Base-by-base conservation (phyloP, 371 early-diverging fungal species). In the Syncephalastrum contaminatum region DNA sequence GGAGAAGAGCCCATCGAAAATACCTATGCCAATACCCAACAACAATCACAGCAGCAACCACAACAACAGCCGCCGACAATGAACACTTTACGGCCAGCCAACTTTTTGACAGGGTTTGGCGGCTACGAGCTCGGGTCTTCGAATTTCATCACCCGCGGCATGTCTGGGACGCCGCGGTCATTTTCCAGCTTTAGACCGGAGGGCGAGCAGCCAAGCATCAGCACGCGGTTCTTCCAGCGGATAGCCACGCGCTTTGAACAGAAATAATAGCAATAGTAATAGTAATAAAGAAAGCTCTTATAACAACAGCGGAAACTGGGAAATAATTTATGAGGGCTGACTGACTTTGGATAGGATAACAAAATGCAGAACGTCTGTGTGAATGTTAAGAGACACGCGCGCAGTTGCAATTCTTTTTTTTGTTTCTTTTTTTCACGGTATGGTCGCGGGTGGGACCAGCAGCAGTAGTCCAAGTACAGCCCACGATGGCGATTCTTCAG, bases 211-310 rank as follows among this genome's bases (percentile, higher is more conserved):
- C 74, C 78, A 0, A 77, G 78, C 56, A 74, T 77, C 50, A 70
- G 70, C 8, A 77, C 78, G 16, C 60, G 72, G 18, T 74, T 77
- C 53, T 77, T 77, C 56, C 78, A 74, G 50, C 68, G 74, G 25
- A 46, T 77, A 15, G 66, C 78, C 14, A 69, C 69, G 7, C 58
- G 74, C 27, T 49, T 77, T 42, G 74, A 77, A 12, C 36, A 30
- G 36, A 30, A 30, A 30, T 30, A 8, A 30, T 30, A 30, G 7
- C 36, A 6, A 30, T 30, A 10, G 5, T 6, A 30, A 30, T 30
- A 30, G 10, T 30, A 30, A 30, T 30, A 63, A 18, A 47, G 51
- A 45, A 24, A 45, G 47, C 47, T 47, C 24, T 47, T n/a, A n/a
- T n/a, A n/a, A n/a, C n/a, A n/a, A n/a, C n/a, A n/a, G n/a, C n/a